Conservation (phyloP, 2,329 filamentous ascomycete genomes). For the Penicillium sp. region DNA sequence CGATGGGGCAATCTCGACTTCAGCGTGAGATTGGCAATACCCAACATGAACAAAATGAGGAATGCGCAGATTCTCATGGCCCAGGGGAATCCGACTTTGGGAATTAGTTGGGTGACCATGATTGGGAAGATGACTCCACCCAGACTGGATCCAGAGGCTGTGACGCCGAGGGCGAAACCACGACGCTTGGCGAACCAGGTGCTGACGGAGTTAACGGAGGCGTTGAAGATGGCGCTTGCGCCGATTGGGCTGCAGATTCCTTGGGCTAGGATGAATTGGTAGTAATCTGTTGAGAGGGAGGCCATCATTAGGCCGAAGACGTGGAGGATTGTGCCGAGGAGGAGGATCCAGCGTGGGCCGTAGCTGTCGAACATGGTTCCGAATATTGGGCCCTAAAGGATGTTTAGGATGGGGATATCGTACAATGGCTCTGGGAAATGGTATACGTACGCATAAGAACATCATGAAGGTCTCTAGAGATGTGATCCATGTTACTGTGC, state of each 20-base stretch:
- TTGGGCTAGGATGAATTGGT: constrained; percentile 57
- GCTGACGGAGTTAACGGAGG: constrained; percentile 35
- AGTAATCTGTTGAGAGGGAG: constrained; percentile 54
- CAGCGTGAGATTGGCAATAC: constrained; percentile 54
- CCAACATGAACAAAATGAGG: constrained; percentile 58
- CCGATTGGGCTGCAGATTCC: constrained; percentile 54
- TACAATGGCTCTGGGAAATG: background rate
- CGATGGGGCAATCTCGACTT: constrained; percentile 43
- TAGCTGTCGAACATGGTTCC: constrained; percentile 63
- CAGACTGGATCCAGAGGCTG: constrained; percentile 54
- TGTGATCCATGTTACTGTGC: constrained; percentile 62
- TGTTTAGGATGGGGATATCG: background rate
- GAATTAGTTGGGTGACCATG: constrained; percentile 57
- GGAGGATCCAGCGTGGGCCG: constrained; percentile 56
- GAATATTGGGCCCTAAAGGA: constrained; percentile 54
- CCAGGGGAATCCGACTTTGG: constrained; percentile 55
- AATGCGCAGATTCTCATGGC: constrained; percentile 58
- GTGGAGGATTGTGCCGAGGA: constrained; percentile 53
- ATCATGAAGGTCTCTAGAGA: constrained; percentile 43
- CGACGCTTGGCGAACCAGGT: constrained; percentile 56
- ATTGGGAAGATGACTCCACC: constrained; percentile 63
- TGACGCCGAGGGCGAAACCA: constrained; percentile 54
- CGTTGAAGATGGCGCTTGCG: constrained; percentile 51
- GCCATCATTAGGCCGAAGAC: constrained; percentile 61
- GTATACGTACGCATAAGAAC: constrained; percentile 23